A percentile compares a stretch with the other conserved stretches of the same genome.
Evolutionary conservation across 1,284 basidiomycete species (phyloP).

Genomic region (Fomes fomentarius): DNA sequence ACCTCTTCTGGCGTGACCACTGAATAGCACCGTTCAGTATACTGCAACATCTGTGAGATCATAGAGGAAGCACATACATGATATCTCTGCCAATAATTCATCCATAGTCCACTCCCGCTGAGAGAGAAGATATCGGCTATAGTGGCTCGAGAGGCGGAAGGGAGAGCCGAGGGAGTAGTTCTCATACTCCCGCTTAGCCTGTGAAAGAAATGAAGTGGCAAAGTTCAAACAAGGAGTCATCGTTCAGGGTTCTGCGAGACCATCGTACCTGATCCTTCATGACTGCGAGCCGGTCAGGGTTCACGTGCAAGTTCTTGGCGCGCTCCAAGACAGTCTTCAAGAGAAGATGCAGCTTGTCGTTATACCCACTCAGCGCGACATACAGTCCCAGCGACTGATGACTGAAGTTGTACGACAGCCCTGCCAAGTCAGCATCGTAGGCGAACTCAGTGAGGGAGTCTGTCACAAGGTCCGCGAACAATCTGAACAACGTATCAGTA

Average conservation of each 20-base stretch:
- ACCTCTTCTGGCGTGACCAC: conserved; percentile 78
- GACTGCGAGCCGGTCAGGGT: conserved; percentile 76
- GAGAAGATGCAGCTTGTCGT: conserved; percentile 89
- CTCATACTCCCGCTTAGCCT: conserved; percentile 77
- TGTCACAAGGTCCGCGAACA: conserved; percentile 87
- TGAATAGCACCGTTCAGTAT: conserved; percentile 30
- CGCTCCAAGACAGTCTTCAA: conserved; percentile 78
- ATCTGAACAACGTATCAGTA: conserved; percentile 42
- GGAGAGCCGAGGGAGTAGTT: conserved; percentile 91
- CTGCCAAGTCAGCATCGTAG: conserved; percentile 94
- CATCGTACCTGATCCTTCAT: conserved; percentile 82
- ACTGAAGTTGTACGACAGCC: conserved; percentile 79
- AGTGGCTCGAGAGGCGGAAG: conserved; percentile 83
- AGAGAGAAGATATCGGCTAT: conserved; percentile 70
- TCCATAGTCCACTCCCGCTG: conserved; percentile 80
- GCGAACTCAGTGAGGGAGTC: conserved; percentile 91
- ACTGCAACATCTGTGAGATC: not conserved
- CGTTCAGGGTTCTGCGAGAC: not conserved
- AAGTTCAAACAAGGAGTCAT: not conserved
- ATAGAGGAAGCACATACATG: conserved; percentile 58
- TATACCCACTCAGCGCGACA: conserved; percentile 84
- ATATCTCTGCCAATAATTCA: conserved; percentile 82
- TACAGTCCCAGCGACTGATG: conserved; percentile 72
- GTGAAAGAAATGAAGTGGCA: not conserved
- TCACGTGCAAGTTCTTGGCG: conserved; percentile 70